Evolutionary conservation across 805 yeast species (phyloP).

Genomic region (Hanseniaspora guilliermondii): DNA sequence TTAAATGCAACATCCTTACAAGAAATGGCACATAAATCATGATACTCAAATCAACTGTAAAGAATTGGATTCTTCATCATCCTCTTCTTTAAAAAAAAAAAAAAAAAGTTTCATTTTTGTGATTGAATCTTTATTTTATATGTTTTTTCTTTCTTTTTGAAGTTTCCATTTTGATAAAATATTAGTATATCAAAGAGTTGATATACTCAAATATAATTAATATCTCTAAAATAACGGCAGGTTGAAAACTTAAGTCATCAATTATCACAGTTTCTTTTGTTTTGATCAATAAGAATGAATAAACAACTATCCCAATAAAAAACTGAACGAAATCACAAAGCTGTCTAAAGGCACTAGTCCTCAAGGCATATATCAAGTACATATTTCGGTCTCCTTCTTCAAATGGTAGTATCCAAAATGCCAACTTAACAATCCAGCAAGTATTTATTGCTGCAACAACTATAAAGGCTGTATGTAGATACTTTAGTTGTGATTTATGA

Average conservation of each 20-base stretch:
- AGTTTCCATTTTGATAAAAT: not conserved
- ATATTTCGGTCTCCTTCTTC: not conserved
- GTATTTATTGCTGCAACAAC: not conserved
- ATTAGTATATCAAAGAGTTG: not conserved
- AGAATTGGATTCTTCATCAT: too few relatives aligned
- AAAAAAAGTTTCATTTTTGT: not conserved
- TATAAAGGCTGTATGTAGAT: conserved; percentile 15
- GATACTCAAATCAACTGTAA: too few relatives aligned
- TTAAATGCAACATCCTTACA: too few relatives aligned
- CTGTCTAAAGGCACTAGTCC: not conserved
- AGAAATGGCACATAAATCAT: too few relatives aligned
- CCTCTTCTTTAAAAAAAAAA: not conserved
- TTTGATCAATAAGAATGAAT: not conserved
- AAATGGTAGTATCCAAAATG: not conserved
- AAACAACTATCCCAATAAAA: not conserved
- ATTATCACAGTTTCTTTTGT: not conserved
- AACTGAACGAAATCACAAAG: not conserved
- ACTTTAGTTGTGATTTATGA: conserved; percentile 10
- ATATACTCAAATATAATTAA: not conserved
- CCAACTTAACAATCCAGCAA: not conserved
- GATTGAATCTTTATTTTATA: not conserved
- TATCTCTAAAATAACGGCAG: not conserved
- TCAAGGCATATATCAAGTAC: not conserved
- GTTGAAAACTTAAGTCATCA: not conserved
- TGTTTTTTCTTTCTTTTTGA: not conserved